These are phyloP conservation scores for Acacia crassicarpa DNA, from an alignment of 306 rosid species.

Conservation along the genomic window DNA sequence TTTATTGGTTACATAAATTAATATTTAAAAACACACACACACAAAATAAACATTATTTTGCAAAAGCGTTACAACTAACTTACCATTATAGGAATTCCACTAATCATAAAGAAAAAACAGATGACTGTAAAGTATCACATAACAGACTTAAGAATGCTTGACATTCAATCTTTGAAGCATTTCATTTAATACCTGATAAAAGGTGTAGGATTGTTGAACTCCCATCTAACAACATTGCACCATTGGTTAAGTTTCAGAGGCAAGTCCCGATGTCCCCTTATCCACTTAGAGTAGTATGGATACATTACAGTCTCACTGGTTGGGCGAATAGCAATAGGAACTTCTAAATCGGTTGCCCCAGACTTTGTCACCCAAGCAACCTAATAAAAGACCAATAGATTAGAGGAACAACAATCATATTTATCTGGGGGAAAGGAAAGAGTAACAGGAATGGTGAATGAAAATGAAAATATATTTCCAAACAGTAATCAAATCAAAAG, in stretches of 20 bases:
- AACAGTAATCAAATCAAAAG: too few species aligned
- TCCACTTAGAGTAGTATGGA: too few species aligned
- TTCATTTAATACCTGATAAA: constrained; percentile 64
- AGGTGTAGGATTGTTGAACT: constrained; percentile 98
- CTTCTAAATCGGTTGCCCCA: too few species aligned
- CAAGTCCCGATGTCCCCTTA: constrained; percentile 94
- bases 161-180: constrained; percentile 5
- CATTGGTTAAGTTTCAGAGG: constrained; percentile 94
- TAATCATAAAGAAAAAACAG: not conserved
- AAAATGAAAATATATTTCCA: too few species aligned
- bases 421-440: too few species aligned
- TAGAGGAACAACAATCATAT: too few species aligned
- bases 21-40: too few species aligned
- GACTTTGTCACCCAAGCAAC: too few species aligned
- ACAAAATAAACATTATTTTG: not conserved
- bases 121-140: constrained; percentile 4
- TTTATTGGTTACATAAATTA: not conserved
- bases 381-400: too few species aligned
- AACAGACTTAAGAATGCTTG: not conserved
- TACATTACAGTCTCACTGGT: too few species aligned
- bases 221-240: constrained; percentile 99
- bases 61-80: not conserved
- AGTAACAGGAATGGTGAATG: too few species aligned
- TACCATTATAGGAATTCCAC: not conserved
- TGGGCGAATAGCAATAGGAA: too few species aligned